Percentiles rank a stretch among this genome's conserved stretches.
These are phyloP conservation scores for Tricholoma bakamatsutake DNA, from an alignment of 768 basidiomycete genomes.

Conservation along the genomic window DNA sequence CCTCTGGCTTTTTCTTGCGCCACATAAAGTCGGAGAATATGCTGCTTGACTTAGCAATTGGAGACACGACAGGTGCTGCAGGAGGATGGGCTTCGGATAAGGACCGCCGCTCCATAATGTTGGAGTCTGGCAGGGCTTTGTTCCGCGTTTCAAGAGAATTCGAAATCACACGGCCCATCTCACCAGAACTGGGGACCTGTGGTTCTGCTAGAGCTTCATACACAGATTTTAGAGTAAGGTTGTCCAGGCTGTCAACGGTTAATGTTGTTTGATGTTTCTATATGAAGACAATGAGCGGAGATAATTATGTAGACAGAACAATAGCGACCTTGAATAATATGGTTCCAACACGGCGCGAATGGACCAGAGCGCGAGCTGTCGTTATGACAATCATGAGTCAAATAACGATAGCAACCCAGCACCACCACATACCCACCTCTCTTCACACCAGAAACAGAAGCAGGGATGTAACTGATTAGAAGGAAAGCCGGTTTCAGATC, in stretches of 20 bases:
- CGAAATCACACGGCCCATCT: slow-evolving; percentile 10
- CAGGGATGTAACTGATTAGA: slow-evolving; percentile 41
- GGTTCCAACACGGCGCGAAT: slow-evolving; percentile 40
- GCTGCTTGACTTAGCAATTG: slow-evolving; percentile 24
- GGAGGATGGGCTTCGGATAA: slow-evolving; percentile 28
- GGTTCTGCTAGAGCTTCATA: slow-evolving; percentile 28
- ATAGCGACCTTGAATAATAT: slow-evolving; percentile 41
- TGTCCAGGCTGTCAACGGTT: slow-evolving; percentile 38
- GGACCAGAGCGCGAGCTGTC: slow-evolving; percentile 40
- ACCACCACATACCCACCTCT: slow-evolving; percentile 20
- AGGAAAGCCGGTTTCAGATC: slow-evolving; percentile 32
- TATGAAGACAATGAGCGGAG: slow-evolving; percentile 15
- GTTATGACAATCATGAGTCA: slow-evolving; percentile 7
- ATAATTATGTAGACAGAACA: slow-evolving; percentile 14
- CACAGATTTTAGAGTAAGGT: slow-evolving; percentile 36
- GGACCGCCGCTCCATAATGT: slow-evolving; percentile 24
- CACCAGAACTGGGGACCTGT: slow-evolving; percentile 13
- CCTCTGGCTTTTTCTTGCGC: slow-evolving; percentile 29
- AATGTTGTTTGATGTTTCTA: slow-evolving; percentile 42
- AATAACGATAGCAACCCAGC: not conserved
- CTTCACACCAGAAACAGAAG: slow-evolving; percentile 31
- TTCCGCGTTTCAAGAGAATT: slow-evolving; percentile 8
- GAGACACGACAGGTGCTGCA: slow-evolving; percentile 12
- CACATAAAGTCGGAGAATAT: slow-evolving; percentile 32
- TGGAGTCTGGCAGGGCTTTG: slow-evolving; percentile 15